These are phyloP conservation scores for Cryphonectria radicalis DNA, from an alignment of 2,329 filamentous ascomycete species.

Conservation along the genomic window DNA sequence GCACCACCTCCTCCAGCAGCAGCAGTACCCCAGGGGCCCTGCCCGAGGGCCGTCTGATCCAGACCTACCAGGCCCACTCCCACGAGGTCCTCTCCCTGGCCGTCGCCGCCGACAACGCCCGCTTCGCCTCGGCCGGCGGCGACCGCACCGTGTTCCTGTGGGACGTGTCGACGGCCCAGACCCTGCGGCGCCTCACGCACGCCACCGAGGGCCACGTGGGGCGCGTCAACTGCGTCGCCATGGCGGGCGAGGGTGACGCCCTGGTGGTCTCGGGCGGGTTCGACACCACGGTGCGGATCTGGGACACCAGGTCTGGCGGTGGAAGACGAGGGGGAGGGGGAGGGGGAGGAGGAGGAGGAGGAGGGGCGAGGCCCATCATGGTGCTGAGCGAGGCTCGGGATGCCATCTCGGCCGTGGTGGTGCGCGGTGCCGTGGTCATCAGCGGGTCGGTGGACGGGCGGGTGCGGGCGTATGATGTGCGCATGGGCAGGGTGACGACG, in stretches of 20 bases:
- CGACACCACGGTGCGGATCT: constrained; percentile 76
- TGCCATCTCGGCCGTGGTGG: constrained; percentile 58
- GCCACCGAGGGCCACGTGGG: constrained; percentile 64
- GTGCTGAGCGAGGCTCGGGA: constrained; percentile 75
- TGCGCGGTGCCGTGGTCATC: constrained; percentile 62
- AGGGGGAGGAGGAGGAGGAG: constrained; percentile 33
- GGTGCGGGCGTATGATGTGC: constrained; percentile 80
- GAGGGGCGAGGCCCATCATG: constrained; percentile 67
- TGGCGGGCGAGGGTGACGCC: constrained; percentile 75
- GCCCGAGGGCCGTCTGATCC: constrained; percentile 69
- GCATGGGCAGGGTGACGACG: constrained; percentile 70
- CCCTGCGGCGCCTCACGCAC: constrained; percentile 72
- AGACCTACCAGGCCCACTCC: constrained; percentile 87
- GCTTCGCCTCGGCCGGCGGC: constrained; percentile 85
- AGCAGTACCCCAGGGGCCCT: constrained; percentile 40
- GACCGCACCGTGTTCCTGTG: constrained; percentile 92
- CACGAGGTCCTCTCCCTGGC: constrained; percentile 87
- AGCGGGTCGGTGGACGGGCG: constrained; percentile 84
- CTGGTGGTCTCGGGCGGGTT: constrained; percentile 75
- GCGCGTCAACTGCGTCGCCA: constrained; percentile 77
- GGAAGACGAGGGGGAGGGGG: constrained; percentile 38
- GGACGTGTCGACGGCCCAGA: constrained; percentile 85
- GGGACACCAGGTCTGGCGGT: constrained; percentile 64
- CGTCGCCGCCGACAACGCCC: constrained; percentile 76
- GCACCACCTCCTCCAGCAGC: constrained; percentile 38